Base-by-base conservation (phyloP, 495 filamentous ascomycete genomes). In the Copromyces sp. region DNA sequence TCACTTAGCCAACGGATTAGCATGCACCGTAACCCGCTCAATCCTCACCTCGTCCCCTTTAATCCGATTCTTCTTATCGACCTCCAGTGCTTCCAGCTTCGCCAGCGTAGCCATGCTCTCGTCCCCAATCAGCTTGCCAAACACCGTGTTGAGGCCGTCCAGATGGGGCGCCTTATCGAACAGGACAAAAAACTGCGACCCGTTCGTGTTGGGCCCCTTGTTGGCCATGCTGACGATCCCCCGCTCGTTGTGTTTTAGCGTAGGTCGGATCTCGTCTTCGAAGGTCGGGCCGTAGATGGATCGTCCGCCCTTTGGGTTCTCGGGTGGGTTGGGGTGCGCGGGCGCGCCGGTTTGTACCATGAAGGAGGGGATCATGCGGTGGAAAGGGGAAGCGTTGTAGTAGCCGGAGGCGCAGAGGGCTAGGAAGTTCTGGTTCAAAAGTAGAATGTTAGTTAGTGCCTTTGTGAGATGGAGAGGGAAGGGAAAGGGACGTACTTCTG, bases 201-300 rank as follows among this genome's bases (percentile, higher is more conserved):
- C 95, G 81, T 99, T 99, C 61, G 94, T 94, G 9, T 87, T 87
- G 3, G 92, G 85, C 3, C 92, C 90, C 76, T 93, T 93, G 77
- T 97, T 96, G n/a, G 95, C 95, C 95, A 99, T 97, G 61, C 90
- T 91, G 16, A 97, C 86, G 53, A 97, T 88, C 24, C 95, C 95
- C 39, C 95, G 89, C 72, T 90, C 88, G 81, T 95, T 94, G 81
- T 98, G 96, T 70, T 89, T 86, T 39, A 99, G 83, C 0, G 93
- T 86, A 0, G 95, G 92, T 38, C 91, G 88, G 75, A 98, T 95
- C 84, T 99, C 95, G 82, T 98, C 96, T 75, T 95, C 94, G 78
- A 99, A 93, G 14, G 89, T 86, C 4, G 85, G 87, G 77, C 93
- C 92, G 85, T 90, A 95, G 82, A 98, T 94, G 45, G 94, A 97